A percentile compares a stretch with the other conserved stretches of the same genome.
Evolutionary conservation across 441 rosid genomes (phyloP).

Genomic region (Gossypium trilobum): DNA sequence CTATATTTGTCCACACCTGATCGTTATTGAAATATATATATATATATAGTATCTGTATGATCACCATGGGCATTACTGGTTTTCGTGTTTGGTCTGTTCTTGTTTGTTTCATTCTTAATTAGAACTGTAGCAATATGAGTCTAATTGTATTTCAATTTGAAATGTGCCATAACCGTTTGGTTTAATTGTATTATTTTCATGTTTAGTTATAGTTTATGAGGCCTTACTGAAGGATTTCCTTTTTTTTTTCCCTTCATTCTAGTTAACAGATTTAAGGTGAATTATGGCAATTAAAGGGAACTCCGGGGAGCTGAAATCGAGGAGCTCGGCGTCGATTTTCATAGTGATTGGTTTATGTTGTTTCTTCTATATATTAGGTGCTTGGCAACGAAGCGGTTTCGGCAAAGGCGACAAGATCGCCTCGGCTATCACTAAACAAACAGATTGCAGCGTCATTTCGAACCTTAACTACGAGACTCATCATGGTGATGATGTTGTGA

Average conservation of each 20-base stretch:
- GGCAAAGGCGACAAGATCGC: constrained; percentile 40
- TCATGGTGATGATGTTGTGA: constrained; percentile 10
- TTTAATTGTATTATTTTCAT: neutral
- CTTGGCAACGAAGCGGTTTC: constrained; percentile 38
- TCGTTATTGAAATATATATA: neutral
- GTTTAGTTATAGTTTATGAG: neutral
- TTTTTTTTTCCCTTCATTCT: neutral
- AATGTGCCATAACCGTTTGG: neutral
- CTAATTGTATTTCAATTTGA: neutral
- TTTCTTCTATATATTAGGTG: constrained; percentile 37
- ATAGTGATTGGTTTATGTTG: constrained; percentile 27
- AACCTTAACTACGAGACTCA: constrained; percentile 33
- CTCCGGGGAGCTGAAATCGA: constrained; percentile 9
- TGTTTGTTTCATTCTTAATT: neutral
- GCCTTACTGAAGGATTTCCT: neutral
- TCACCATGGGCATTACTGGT: neutral
- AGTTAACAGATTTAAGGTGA: neutral
- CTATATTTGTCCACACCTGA: neutral
- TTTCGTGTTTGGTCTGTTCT: neutral
- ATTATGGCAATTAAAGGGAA: constrained; percentile 12
- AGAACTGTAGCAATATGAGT: neutral
- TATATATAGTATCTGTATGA: neutral
- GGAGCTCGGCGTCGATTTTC: constrained; percentile 23
- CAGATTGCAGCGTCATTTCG: constrained; percentile 26
- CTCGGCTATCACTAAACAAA: constrained; percentile 22